Base-by-base conservation (phyloP, 177 flowering plant species). In the Tripterygium wilfordii region DNA sequence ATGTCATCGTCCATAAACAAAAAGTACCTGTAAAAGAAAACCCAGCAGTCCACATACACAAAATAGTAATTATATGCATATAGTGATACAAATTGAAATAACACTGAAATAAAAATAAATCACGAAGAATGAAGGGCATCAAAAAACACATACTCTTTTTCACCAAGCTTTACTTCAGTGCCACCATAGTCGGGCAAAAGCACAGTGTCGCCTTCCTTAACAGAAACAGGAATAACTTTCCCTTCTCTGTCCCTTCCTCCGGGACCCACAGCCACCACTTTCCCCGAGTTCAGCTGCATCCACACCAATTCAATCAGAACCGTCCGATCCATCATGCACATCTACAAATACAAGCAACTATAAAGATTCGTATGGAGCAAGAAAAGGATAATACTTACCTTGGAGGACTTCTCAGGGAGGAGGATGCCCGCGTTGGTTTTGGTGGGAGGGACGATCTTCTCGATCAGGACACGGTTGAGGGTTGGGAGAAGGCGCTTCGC, bases 201-300 rank as follows among this genome's bases (percentile, higher is more conserved):
- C 24, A 86, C 91, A 15, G 75, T 75, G 21, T 86, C 86, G 1
- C 95, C 95, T 61, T 83, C 95, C 57, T 86, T 86, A 22, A 78
- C 70, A 32, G 65, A n/a, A 17, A 70, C 72, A 0, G 88, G 83
- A 8, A 80, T 62, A 12, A 47, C 15, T 0, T 80, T 77, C 32
- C 90, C 90, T 1, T 62, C 67, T 35, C 31, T 67, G 51, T 62
- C 66, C 15, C 61, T 65, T 9, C 8, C 13, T 12, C 95, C 90
- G 0, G 85, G 83, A 2, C 90, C 95, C 22, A 83, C 85, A 5
- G 88, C 83, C 10, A 85, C 62, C 53, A 85, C 95, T 48, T 64
- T 83, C 12, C 86, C 88, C 5, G 90, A 83, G 63, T 78, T 80
- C 53, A 71, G 67, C 85, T 79, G 71, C 22, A 43, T 35, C 24